Evolutionary conservation across 257 asterid species (phyloP), one percentile per base, ranked within the genome.

Genomic region (Lycium ferocissimum): DNA sequence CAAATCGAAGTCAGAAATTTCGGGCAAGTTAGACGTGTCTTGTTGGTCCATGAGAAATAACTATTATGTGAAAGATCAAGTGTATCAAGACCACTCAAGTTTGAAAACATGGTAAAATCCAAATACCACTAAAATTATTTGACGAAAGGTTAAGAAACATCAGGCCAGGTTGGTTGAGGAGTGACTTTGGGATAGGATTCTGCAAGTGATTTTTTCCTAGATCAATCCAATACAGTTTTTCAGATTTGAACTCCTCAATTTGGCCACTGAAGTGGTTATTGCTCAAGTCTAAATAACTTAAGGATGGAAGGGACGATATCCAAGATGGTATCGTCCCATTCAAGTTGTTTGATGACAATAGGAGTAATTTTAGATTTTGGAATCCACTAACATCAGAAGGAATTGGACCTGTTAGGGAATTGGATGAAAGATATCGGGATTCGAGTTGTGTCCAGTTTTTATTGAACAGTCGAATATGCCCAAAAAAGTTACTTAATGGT

Each of bases 401-500:
- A 38, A 38, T 38, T 38, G 43, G 43, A 38, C 43, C 43, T 38
- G 43, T 38, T 38, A 38, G 43, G 43, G 43, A 70, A 33, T 67
- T 67, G 49, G 38, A 33, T 35, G 47, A 33, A 43, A 67, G 43
- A 1, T 67, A n/a, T 26, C 33, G 18, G 0, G 18, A 11, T 54
- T 54, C 59, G 5, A 54, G 59, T 3, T 54, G 47, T 43, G 59
- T 67, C 49, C 76, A 67, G 6, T 11, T 67, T 37, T 6, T 9
- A 17, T 33, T 67, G 18, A 54, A 17, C 13, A 49, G 6, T 47
- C 26, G 85, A 67, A 88, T 51, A 5, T 83, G 7, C n/a, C 87
- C 86, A 80, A 66, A 69, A 7, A 85, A 70, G n/a, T n/a, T n/a
- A 7, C 51, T 72, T 38, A 38, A 65, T 3, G 87, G 71, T 51